Base-by-base conservation (phyloP, 768 basidiomycete genomes). In the Kwoniella sp. region DNA sequence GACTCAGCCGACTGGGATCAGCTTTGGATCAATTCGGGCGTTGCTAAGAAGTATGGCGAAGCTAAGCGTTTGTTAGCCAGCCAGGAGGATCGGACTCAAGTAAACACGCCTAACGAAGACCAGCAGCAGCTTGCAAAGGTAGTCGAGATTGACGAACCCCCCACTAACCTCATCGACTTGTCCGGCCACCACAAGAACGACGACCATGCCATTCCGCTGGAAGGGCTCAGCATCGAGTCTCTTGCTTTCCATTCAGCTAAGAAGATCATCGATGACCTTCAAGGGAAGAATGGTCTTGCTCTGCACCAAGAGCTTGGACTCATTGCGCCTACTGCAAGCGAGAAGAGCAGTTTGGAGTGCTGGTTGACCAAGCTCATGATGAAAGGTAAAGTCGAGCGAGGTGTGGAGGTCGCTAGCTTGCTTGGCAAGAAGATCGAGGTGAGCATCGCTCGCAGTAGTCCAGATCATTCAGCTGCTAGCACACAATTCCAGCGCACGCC, bases 341-440 rank as follows among this genome's bases (percentile, higher is more conserved):
- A 64, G 15, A 49, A 49, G 15, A 30, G 33, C 12, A 37, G 54
- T 17, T 24, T 63, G 40, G 55, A 40, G 19, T 21, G 25, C n/a
- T 73, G 72, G 72, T 52, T 55, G 2, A 36, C 44, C 27, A 55
- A 55, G 26, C 53, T 74, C 22, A 64, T 55, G 60, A 53, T 48
- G 19, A 71, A 66, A 44, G 22, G 17, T 30, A 62, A 25, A 17
- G 51, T 67, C 15, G 59, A 65, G 51, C 54, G 68, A 49, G 60
- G 64, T 17, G 53, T 51, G 12, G 70, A 74, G 25, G 58, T 74
- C 9, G 65, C 56, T 19, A 52, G 55, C 4, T 26, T 57, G 19
- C 29, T 74, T 1, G 52, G 63, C 1, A 69, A 67, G 64, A 48
- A 55, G 29, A 47, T 74, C 19, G 52, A 64, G 37, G 72, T 70